These are phyloP conservation scores for Tricholoma matsutake DNA, from an alignment of 768 basidiomycete species.

Conservation along the genomic window DNA sequence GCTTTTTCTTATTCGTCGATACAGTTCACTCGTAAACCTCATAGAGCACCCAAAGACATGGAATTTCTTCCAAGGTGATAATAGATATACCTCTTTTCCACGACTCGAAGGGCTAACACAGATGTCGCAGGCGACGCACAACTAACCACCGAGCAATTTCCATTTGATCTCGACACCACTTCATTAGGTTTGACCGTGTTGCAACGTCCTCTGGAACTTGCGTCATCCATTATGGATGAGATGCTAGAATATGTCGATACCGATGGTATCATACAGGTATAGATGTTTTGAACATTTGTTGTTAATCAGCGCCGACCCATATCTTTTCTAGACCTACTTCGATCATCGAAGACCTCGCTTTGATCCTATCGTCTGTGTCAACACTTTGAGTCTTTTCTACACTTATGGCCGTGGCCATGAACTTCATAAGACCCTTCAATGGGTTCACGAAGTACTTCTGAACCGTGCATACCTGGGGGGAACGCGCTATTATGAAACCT, in stretches of 20 bases:
- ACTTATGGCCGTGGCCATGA: constrained; percentile 45
- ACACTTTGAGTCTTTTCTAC: constrained; percentile 49
- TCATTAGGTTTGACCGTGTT: constrained; percentile 49
- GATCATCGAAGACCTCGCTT: constrained; percentile 48
- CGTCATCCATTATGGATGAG: constrained; percentile 49
- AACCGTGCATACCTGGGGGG: constrained; percentile 54
- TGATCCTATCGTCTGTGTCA: constrained; percentile 53
- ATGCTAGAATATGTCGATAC: constrained; percentile 48
- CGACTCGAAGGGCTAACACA: neutral
- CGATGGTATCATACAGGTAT: constrained; percentile 51
- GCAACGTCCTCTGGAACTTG: constrained; percentile 27
- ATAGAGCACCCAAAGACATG: constrained; percentile 41
- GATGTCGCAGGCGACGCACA: constrained; percentile 30
- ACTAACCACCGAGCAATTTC: constrained; percentile 47
- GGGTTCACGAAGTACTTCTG: constrained; percentile 47
- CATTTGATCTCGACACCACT: constrained; percentile 57
- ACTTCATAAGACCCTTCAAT: constrained; percentile 41
- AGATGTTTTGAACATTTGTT: constrained; percentile 1
- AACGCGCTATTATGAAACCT: constrained; percentile 50
- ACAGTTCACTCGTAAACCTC: constrained; percentile 43
- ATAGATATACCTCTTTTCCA: neutral
- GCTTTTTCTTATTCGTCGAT: neutral
- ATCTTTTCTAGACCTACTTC: constrained; percentile 45
- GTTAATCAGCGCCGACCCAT: neutral
- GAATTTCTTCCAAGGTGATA: constrained; percentile 53